A percentile compares a stretch with the other conserved stretches of the same genome.
phyloP scores from a whole-genome alignment of 352 stramenopile genomes.

The Phytophthora capsici region DNA sequence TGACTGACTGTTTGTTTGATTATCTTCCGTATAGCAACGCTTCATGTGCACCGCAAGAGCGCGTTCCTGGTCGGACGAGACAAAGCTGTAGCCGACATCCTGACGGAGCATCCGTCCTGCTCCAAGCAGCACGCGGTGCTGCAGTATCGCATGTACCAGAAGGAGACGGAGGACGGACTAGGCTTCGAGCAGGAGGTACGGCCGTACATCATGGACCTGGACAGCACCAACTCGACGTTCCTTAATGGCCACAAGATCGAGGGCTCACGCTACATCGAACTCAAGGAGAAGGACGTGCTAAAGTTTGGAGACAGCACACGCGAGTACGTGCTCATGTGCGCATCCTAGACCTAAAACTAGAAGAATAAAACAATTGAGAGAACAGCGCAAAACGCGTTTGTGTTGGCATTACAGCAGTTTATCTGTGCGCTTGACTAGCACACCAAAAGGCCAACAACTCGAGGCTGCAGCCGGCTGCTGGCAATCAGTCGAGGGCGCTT shows the following conservation, averaged over 20 bases:
- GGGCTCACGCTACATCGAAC: conserved; percentile 95
- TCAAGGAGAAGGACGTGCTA: conserved; percentile 95
- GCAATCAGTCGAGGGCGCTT: conserved; percentile 62
- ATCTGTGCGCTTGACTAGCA: conserved; percentile 27
- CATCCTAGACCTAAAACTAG: conserved; percentile 36
- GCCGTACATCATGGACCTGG: conserved; percentile 98
- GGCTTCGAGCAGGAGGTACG: conserved; percentile 70
- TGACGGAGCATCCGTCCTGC: conserved; percentile 94
- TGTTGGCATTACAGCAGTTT: conserved; percentile 35
- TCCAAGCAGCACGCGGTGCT: conserved; percentile 98
- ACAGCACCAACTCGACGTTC: conserved; percentile 98
- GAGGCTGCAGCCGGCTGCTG: conserved; percentile 12
- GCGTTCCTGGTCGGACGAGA: conserved; percentile 95
- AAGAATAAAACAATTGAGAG: too few species aligned
- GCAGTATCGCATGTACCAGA: conserved; percentile 92
- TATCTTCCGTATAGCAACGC: conserved; percentile 79
- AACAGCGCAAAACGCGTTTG: conserved; percentile 25
- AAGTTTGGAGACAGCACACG: conserved; percentile 96
- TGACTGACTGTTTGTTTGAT: conserved; percentile 5
- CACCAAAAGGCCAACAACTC: conserved; percentile 17
- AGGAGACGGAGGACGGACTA: conserved; percentile 62
- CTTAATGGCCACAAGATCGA: conserved; percentile 96
- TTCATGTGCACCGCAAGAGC: conserved; percentile 96
- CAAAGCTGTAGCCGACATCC: conserved; percentile 94
- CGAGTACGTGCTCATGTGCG: conserved; percentile 97